Evolutionary conservation across 1,284 basidiomycete species (phyloP), one percentile per base, ranked within the genome.

Genomic region (Farysia itapuensis): DNA sequence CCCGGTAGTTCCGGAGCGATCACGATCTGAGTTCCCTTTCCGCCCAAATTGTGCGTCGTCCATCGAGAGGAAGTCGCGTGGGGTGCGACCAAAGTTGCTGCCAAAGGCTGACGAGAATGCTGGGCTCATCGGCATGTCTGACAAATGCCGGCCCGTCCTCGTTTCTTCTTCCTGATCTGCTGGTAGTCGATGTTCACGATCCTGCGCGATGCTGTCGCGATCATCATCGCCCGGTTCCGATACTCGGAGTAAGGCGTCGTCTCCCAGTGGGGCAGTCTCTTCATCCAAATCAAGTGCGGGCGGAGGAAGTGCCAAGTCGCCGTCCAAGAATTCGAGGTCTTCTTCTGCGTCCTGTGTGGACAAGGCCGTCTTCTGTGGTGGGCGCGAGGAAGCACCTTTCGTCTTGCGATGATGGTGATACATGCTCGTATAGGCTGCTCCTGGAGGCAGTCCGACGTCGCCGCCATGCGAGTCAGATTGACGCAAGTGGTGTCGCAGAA

Each of bases 121-220:
- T 1, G 73, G 72, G 25, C 71, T 70, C 4, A 75, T 43, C 3
- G 73, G 73, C 42, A 75, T 51, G 44, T 75, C 73, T 6, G 64
- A 67, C 33, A 75, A 68, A 36, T 70, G 66, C 16, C 67, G 50
- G 14, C 69, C 70, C 2, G 70, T 72, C 16, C 40, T 43, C 12
- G 42, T 40, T 35, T 75, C 71, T 14, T 66, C 50, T 21, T 72
- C 65, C 26, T 60, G 51, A 20, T 59, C 56, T 12, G 57, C 51
- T 0, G 57, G 56, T 3, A 56, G 41, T n/a, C 45, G 40, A 19
- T 44, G 43, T 8, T 54, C 43, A 11, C 26, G 26, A n/a, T 9
- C 9, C 26, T 28, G 9, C n/a, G n/a, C n/a, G n/a, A n/a, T n/a
- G 25, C n/a, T 28, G 25, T 28, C 25, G 9, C 9, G 25, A 9